Percentiles rank a stretch among this genome's conserved stretches.
Evolutionary conservation across 345 rosid genomes (phyloP).

Genomic region (Excoecaria agallocha): DNA sequence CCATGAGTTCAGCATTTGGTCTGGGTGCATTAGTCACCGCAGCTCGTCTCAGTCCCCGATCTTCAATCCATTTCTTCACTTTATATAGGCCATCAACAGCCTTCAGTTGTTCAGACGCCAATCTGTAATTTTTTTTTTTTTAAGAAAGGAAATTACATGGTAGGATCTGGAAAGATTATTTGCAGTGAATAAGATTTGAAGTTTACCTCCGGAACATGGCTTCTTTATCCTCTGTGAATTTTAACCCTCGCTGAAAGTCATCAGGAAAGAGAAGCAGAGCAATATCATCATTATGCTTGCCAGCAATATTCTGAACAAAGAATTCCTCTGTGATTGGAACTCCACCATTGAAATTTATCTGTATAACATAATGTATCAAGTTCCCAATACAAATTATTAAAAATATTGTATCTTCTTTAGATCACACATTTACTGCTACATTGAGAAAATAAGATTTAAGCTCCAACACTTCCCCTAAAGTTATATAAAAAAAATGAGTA

Average conservation of each 20-base stretch:
- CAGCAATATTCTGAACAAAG: constrained; percentile 64
- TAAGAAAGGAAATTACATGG: constrained; percentile 3
- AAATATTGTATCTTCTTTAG: neutral
- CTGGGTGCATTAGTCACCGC: constrained; percentile 95
- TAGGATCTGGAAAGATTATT: neutral
- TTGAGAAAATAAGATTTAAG: neutral
- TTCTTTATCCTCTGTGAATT: constrained; percentile 77
- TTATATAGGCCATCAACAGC: constrained; percentile 66
- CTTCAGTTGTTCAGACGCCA: constrained; percentile 58
- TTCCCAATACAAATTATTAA: neutral
- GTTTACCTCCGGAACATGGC: constrained; percentile 67
- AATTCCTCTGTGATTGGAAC: constrained; percentile 78
- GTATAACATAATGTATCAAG: constrained; percentile 18
- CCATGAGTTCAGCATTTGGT: constrained; percentile 82
- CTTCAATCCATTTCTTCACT: constrained; percentile 82
- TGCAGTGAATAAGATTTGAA: neutral
- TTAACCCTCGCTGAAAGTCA: constrained; percentile 58
- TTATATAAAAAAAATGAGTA: neutral
- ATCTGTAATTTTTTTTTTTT: constrained; percentile 38
- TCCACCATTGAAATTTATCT: constrained; percentile 89
- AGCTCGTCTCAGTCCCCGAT: constrained; percentile 78
- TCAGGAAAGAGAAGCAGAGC: constrained; percentile 61
- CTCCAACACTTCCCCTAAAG: neutral
- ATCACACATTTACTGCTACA: neutral
- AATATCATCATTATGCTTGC: constrained; percentile 76